Conservation (phyloP, 371 early-diverging fungal genomes). For the Mortierella sp. region DNA sequence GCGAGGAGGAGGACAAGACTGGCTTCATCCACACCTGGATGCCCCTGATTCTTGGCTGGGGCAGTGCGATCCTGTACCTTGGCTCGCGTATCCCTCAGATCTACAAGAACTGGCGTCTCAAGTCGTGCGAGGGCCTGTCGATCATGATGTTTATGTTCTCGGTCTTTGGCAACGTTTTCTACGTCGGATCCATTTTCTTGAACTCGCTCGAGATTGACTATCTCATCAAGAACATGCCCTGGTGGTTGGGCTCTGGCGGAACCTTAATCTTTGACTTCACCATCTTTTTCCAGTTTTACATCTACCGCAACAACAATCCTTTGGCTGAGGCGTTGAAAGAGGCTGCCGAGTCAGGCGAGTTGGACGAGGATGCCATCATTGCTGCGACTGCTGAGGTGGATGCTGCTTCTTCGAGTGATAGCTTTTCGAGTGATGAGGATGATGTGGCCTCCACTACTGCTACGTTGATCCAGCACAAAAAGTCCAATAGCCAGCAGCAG, state of each 20-base stretch:
- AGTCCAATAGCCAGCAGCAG: slow-evolving; percentile 8
- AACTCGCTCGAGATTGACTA: slow-evolving; percentile 61
- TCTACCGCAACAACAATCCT: slow-evolving; percentile 57
- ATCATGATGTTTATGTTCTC: slow-evolving; percentile 87
- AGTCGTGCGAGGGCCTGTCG: slow-evolving; percentile 83
- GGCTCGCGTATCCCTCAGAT: slow-evolving; percentile 86
- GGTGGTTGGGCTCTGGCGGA: slow-evolving; percentile 62
- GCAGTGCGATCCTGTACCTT: slow-evolving; percentile 53
- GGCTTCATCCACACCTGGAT: slow-evolving; percentile 17
- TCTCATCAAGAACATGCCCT: slow-evolving; percentile 66
- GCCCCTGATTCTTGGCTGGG: slow-evolving; percentile 40
- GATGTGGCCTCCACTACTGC: background rate
- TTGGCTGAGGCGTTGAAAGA: slow-evolving; percentile 51
- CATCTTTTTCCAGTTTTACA: slow-evolving; percentile 68
- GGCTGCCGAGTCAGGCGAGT: slow-evolving; percentile 39
- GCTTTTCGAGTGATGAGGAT: background rate
- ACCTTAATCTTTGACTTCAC: slow-evolving; percentile 70
- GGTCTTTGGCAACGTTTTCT: slow-evolving; percentile 87
- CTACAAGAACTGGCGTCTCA: slow-evolving; percentile 77
- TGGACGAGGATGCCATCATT: slow-evolving; percentile 39
- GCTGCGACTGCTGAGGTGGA: slow-evolving; percentile 29
- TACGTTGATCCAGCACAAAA: slow-evolving; percentile 1
- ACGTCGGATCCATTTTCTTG: slow-evolving; percentile 65
- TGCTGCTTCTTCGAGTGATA: background rate
- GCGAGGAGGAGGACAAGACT: slow-evolving; percentile 40